A percentile compares a stretch with the other conserved stretches of the same genome.
phyloP scores from a whole-genome alignment of 2,329 filamentous ascomycete genomes.

The Pseudopithomyces maydicus region DNA sequence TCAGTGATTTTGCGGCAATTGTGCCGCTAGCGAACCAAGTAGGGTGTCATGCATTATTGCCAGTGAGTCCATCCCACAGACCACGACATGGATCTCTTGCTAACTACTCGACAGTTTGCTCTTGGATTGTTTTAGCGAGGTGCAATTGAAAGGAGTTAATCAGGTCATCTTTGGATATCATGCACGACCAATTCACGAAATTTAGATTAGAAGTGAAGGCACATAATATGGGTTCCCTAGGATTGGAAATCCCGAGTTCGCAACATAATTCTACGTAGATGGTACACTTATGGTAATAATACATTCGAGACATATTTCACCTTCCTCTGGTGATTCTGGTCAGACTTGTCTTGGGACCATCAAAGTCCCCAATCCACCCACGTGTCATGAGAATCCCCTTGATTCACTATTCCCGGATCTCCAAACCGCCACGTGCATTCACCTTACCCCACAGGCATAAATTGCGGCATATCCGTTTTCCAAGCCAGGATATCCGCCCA shows the following conservation, averaged over 20 bases:
- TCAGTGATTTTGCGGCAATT: slow-evolving; percentile 66
- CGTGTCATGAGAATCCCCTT: too few species aligned
- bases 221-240: not conserved
- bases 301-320: too few species aligned
- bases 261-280: not conserved
- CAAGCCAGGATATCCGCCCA: too few species aligned
- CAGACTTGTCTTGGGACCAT: too few species aligned
- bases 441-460: too few species aligned
- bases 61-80: slow-evolving; percentile 54
- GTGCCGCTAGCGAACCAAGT: slow-evolving; percentile 75
- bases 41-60: slow-evolving; percentile 70
- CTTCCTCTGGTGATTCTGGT: too few species aligned
- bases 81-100: not conserved
- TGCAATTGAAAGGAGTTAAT: not conserved
- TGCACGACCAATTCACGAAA: not conserved
- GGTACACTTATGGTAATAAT: too few species aligned
- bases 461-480: too few species aligned
- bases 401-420: too few species aligned
- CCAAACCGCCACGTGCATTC: too few species aligned
- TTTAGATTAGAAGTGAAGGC: not conserved
- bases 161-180: not conserved
- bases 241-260: not conserved
- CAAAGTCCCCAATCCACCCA: too few species aligned
- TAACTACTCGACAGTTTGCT: not conserved
- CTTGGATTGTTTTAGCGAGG: not conserved